Base-by-base conservation (phyloP, 768 basidiomycete genomes). In the Collybia mongolica region DNA sequence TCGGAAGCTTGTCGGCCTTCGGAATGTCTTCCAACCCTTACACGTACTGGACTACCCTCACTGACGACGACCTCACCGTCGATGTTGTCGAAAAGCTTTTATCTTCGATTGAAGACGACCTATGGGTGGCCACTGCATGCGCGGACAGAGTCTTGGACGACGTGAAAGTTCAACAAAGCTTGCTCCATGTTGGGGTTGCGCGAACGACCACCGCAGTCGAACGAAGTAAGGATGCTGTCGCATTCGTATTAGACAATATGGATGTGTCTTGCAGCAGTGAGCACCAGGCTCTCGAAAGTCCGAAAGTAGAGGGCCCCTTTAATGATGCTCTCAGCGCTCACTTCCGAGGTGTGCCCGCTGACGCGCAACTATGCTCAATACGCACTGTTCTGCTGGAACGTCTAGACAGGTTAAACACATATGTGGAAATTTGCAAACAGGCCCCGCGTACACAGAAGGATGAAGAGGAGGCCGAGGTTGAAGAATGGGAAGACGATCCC, bases 401-500 rank as follows among this genome's bases (percentile, higher is more conserved):
- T 9, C 69, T 82, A 24, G 88, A 90, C 64, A 72, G 80, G 41
- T 71, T 93, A 41, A 85, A 83, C 54, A 90, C 88, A n/a, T 93
- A 77, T 51, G 72, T 79, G 18, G 79, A 86, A 58, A 75, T 91
- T 56, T 78, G 68, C 60, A 74, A 75, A 54, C 71, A 65, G 18
- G 56, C 71, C 11, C 64, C 76, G 20, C 57, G 61, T 26, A 53
- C 58, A 28, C 61, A 50, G 5, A 60, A 62, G 36, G 70, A 67
- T 11, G 73, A 76, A 9, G 68, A 66, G 8, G 81, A 84, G 46
- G 76, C 76, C 48, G 72, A 74, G 18, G 74, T 75, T 48, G 81
- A 82, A 37, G 87, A 86, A 45, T 89, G 86, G 88, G 81, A 83
- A 57, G 88, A 86, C 57, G 86, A 90, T 63, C 87, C 88, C 11